phyloP scores from a whole-genome alignment of 306 rosid genomes.

The Fragaria vesca region DNA sequence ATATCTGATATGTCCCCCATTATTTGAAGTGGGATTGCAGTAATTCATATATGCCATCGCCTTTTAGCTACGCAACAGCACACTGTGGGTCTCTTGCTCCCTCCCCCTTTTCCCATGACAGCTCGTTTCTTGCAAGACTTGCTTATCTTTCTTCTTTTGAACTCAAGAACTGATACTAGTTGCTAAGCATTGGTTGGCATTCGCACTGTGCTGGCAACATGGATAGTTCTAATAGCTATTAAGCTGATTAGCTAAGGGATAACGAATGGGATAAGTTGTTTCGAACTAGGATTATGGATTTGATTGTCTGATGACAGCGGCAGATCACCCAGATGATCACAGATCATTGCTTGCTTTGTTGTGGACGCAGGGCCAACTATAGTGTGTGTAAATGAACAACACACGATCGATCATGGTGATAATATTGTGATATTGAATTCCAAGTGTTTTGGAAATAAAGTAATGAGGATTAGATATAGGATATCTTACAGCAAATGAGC shows the following conservation, averaged over 20 bases:
- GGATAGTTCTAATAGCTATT: not conserved
- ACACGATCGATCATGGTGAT: conserved; percentile 9
- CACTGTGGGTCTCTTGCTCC: conserved; percentile 4
- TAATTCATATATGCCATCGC: not conserved
- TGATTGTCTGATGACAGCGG: not conserved
- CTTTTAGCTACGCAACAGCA: conserved; percentile 2
- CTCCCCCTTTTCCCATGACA: not conserved
- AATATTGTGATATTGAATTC: not conserved
- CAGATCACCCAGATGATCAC: not conserved
- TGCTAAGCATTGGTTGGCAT: conserved; percentile 2
- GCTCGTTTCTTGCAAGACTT: not conserved
- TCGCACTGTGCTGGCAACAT: not conserved
- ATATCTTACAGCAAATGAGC: conserved; percentile 5
- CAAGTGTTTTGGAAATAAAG: not conserved
- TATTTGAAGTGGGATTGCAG: conserved; percentile 7
- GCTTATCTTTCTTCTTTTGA: conserved; percentile 2
- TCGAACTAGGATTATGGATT: not conserved
- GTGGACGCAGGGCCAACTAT: not conserved
- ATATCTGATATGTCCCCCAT: not conserved
- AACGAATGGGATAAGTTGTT: not conserved
- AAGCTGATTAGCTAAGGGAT: not conserved
- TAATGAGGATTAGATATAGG: not conserved
- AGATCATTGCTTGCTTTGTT: not conserved
- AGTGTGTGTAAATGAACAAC: not conserved
- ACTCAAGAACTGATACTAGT: not conserved